Evolutionary conservation across 1,139 yeast species (phyloP), one percentile per base, ranked within the genome.

Genomic region (Wickerhamomyces sp.): DNA sequence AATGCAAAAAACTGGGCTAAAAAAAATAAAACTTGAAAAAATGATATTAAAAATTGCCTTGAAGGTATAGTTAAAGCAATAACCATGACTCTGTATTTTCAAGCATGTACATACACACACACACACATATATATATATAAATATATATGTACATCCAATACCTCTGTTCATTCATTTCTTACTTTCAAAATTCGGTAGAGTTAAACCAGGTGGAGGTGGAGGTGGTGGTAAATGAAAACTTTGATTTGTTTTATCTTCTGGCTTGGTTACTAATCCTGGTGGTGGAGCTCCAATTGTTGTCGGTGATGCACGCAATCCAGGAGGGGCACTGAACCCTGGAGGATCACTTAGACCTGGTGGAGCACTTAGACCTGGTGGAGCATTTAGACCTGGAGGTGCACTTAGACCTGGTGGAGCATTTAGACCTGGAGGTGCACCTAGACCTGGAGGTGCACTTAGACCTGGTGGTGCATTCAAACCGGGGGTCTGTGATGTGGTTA

Each of bases 1-100:
- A 73, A 75, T 52, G 91, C 87, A 10, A 70, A 68, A 54, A 71
- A 71, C 54, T 82, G 86, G 89, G 62, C 56, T 33, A 45, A 49
- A n/a, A 49, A 61, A 28, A 46, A 54, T 22, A 39, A 39, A n/a
- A n/a, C n/a, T n/a, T n/a, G n/a, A n/a, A n/a, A n/a, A n/a, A n/a
- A n/a, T n/a, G n/a, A n/a, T n/a, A n/a, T n/a, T n/a, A n/a, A n/a
- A n/a, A n/a, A n/a, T n/a, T n/a, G n/a, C n/a, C n/a, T n/a, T n/a
- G n/a, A n/a, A n/a, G n/a, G n/a, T n/a, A n/a, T n/a, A n/a, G n/a
- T n/a, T n/a, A n/a, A n/a, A n/a, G n/a, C n/a, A n/a, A n/a, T n/a
- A n/a, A n/a, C n/a, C n/a, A n/a, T n/a, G n/a, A n/a, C n/a, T n/a
- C n/a, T n/a, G n/a, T n/a, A n/a, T n/a, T n/a, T n/a, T n/a, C n/a